These are phyloP conservation scores for Hanseniaspora lindneri DNA, from an alignment of 805 yeast genomes.

Conservation along the genomic window DNA sequence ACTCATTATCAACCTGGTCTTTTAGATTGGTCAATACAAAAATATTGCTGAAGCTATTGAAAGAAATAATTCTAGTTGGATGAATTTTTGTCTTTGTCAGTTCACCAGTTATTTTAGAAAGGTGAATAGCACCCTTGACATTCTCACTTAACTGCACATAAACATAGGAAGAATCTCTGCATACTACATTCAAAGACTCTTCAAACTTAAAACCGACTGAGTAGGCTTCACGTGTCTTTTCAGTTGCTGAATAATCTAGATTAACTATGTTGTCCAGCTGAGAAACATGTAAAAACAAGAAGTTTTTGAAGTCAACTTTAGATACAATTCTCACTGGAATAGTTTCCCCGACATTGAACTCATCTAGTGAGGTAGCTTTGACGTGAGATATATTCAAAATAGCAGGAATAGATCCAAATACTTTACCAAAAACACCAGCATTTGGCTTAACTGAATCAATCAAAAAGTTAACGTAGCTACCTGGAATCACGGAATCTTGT, in stretches of 20 bases:
- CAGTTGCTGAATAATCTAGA: slow-evolving; percentile 25
- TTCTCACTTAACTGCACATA: slow-evolving; percentile 47
- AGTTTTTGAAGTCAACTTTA: slow-evolving; percentile 39
- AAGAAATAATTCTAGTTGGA: slow-evolving; percentile 67
- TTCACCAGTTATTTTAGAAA: slow-evolving; percentile 46
- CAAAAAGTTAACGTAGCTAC: slow-evolving; percentile 63
- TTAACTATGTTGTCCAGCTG: slow-evolving; percentile 42
- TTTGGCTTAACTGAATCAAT: slow-evolving; percentile 44
- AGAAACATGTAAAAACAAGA: slow-evolving; percentile 50
- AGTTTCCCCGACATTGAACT: slow-evolving; percentile 54
- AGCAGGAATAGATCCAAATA: slow-evolving; percentile 63
- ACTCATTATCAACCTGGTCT: slow-evolving; percentile 49
- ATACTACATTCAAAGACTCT: slow-evolving; percentile 34
- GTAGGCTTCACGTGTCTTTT: slow-evolving; percentile 35
- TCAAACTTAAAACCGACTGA: slow-evolving; percentile 61
- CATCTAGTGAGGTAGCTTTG: slow-evolving; percentile 41
- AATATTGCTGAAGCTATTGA: slow-evolving; percentile 50
- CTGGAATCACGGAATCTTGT: slow-evolving; percentile 75
- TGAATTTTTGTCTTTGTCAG: slow-evolving; percentile 44
- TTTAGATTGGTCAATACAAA: slow-evolving; percentile 62
- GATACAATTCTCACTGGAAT: slow-evolving; percentile 58
- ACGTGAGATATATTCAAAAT: slow-evolving; percentile 59
- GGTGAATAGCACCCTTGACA: slow-evolving; percentile 61
- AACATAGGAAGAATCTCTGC: slow-evolving; percentile 45
- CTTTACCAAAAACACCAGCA: slow-evolving; percentile 57